phyloP scores from a whole-genome alignment of 2,329 filamentous ascomycete species.

The Helicocarpus griseus region DNA sequence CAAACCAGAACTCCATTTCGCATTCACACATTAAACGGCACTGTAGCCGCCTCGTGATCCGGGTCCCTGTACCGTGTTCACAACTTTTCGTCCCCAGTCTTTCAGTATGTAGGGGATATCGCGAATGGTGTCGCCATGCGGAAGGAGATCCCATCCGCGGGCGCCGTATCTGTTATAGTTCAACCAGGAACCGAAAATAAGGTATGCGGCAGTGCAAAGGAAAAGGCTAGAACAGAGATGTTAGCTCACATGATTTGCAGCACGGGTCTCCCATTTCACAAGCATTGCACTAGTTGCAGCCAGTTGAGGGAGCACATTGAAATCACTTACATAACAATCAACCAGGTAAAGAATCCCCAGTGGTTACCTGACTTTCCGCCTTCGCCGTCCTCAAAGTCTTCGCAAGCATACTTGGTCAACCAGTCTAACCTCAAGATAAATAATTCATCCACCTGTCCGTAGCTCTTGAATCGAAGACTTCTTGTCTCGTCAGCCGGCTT shows the following conservation, averaged over 20 bases:
- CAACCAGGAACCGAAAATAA: slow-evolving; percentile 97
- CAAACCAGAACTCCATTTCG: not conserved
- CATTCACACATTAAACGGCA: slow-evolving; percentile 55
- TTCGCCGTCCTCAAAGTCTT: slow-evolving; percentile 42
- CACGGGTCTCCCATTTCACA: no score
- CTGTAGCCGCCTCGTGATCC: slow-evolving; percentile 87
- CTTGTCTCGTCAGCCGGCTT: slow-evolving; percentile 35
- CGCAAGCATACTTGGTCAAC: slow-evolving; percentile 81
- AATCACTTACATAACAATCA: slow-evolving; percentile 71
- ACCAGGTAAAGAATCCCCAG: slow-evolving; percentile 98
- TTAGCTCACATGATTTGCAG: slow-evolving; percentile 17
- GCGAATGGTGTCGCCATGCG: slow-evolving; percentile 83
- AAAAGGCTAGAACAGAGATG: slow-evolving; percentile 56
- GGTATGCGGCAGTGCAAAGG: slow-evolving; percentile 73
- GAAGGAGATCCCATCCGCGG: slow-evolving; percentile 86
- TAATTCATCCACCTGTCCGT: slow-evolving; percentile 49
- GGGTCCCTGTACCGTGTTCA: slow-evolving; percentile 74
- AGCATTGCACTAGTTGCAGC: no score
- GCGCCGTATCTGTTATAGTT: slow-evolving; percentile 97
- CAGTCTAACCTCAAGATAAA: slow-evolving; percentile 68
- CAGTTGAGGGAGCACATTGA: no score
- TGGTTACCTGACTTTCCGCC: slow-evolving; percentile 41
- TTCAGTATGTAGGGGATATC: slow-evolving; percentile 87
- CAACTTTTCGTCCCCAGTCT: slow-evolving; percentile 71
- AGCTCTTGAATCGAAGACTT: slow-evolving; percentile 68